Evolutionary conservation across 2,329 filamentous ascomycete genomes (phyloP).

Genomic region (Fusarium continuum): DNA sequence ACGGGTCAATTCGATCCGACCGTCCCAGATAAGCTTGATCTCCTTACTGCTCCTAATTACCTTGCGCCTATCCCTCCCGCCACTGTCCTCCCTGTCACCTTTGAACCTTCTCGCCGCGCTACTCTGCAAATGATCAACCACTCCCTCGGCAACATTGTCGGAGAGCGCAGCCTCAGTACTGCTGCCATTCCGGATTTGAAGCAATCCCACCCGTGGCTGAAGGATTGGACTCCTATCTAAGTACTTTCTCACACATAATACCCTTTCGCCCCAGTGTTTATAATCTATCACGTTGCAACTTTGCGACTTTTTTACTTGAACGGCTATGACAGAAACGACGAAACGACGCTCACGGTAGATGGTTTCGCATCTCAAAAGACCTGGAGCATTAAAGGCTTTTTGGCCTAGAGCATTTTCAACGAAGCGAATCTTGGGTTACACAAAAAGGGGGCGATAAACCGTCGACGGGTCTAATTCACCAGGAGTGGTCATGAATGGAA

Average conservation of each 20-base stretch:
- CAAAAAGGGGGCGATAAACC: not conserved
- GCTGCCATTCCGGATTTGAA: constrained; percentile 35
- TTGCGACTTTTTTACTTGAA: not conserved
- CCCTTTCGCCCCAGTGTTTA: constrained; percentile 5
- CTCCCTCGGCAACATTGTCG: constrained; percentile 40
- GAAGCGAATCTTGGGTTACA: not conserved
- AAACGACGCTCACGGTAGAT: constrained; percentile 9
- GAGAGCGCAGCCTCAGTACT: constrained; percentile 40
- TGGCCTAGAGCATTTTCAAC: not conserved
- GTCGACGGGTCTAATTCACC: not conserved
- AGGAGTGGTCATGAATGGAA: not conserved
- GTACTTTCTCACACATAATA: not conserved
- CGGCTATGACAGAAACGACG: constrained; percentile 27
- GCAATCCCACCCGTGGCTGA: constrained; percentile 38
- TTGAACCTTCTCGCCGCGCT: constrained; percentile 35
- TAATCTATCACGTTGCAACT: not conserved
- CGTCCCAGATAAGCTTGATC: constrained; percentile 32
- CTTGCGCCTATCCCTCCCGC: constrained; percentile 24
- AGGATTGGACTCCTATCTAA: constrained; percentile 37
- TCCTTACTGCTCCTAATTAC: constrained; percentile 20
- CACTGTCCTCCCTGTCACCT: constrained; percentile 10
- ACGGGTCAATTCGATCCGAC: constrained; percentile 15
- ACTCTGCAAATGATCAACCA: constrained; percentile 42
- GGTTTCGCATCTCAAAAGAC: constrained; percentile 1
- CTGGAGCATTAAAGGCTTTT: not conserved